Conservation (phyloP, 2,329 filamentous ascomycete species). For the Penicillium sp. region DNA sequence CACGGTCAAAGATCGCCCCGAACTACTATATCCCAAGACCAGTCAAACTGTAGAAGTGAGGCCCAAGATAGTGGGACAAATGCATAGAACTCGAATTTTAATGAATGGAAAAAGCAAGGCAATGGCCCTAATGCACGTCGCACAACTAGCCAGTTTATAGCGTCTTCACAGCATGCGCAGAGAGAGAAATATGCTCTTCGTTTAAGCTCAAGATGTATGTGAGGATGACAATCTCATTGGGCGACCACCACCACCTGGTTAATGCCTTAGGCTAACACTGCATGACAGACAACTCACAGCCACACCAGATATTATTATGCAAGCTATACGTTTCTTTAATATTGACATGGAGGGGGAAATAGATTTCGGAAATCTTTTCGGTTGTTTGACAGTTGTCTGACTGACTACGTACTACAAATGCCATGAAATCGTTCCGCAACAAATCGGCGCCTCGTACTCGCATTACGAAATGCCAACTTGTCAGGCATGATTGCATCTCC, state of each 20-base stretch:
- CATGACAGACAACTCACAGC: constrained; percentile 6
- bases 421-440: neutral
- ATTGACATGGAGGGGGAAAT: neutral
- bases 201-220: neutral
- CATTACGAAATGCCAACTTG: constrained; percentile 10
- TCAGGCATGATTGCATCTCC: constrained; percentile 17
- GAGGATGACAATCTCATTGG: neutral
- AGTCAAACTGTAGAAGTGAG: constrained; percentile 1
- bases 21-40: neutral
- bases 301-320: neutral
- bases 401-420: neutral
- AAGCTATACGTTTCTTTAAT: neutral
- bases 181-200: neutral
- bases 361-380: neutral
- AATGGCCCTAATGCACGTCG: constrained; percentile 9
- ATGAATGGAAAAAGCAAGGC: neutral
- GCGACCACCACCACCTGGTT: neutral
- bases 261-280: constrained; percentile 7
- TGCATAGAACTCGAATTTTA: neutral
- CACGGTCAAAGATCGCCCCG: neutral
- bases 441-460: constrained; percentile 4
- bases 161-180: neutral
- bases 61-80: constrained; percentile 9
- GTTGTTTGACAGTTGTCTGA: neutral
- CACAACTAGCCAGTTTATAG: neutral